Base-by-base conservation (phyloP, 1,284 basidiomycete species). In the Microbotryum intermedium region DNA sequence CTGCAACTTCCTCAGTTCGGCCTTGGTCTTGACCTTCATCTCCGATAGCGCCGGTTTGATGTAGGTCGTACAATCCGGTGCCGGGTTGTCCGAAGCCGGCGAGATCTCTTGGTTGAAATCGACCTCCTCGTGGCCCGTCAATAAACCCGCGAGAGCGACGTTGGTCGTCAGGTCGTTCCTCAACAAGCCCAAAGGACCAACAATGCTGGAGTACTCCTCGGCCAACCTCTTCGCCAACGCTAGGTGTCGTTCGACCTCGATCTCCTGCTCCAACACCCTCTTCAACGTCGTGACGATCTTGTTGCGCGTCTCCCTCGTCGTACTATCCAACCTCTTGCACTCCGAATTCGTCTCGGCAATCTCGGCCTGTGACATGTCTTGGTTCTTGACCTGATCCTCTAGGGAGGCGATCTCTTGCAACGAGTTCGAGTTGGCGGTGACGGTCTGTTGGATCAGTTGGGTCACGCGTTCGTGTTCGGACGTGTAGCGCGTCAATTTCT, bases 51-150 rank as follows among this genome's bases (percentile, higher is more conserved):
- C 70, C 1, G 70, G 70, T 58, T 68, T 69, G 50, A 71, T 66
- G 2, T 49, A 25, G 9, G 60, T 66, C 11, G 61, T 61, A 20
- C 70, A 69, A 43, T 71, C 69, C 4, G 69, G 68, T 1, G 68
- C 70, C 9, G 69, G 66, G 25, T 60, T 62, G 25, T 65, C 60
- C 20, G 60, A 59, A n/a, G 69, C 66, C 18, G 66, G 64, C 23
- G 65, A 64, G 20, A 71, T 43, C 61, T 71, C 70, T 34, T 70
- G 69, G 39, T 49, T 56, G 43, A 71, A 71, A 16, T 68, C 56
- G 43, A 71, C 65, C 23, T 68, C 48, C 49, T 69, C 69, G 58
- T 58, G 68, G 13, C 68, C 69, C 9, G 50, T 46, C 1, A 67
- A 55, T 4, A 66, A 61, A 0, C 52, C 60, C 18, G 67, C 65